Evolutionary conservation across 768 basidiomycete genomes (phyloP), one percentile per base, ranked within the genome.

Genomic region (Boletus vinaceobasis): DNA sequence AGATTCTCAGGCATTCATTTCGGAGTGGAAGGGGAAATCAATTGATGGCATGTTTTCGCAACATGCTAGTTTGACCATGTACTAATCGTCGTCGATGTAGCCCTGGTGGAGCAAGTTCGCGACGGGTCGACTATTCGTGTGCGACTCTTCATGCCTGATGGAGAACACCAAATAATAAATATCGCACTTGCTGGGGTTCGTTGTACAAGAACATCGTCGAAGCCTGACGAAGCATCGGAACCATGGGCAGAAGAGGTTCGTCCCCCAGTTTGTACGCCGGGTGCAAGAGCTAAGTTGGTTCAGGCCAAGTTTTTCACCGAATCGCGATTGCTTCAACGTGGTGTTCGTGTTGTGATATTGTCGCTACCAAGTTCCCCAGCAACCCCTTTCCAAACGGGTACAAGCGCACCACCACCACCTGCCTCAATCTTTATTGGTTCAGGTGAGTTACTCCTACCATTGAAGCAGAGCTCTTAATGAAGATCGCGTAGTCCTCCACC

Each of bases 301-400:
- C 53, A 94, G 92, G 93, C 94, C 33, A 91, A 87, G 73, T 93
- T 87, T 74, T 99, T 98, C 74, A 89, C 90, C 52, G 96, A 98
- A 76, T 86, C 83, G 23, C 88, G 86, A 55, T 82, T 92, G 52
- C 84, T 90, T 47, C 95, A 90, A 72, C 86, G 87, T 52, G 75
- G 77, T 40, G 90, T 93, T 53, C 85, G 81, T 50, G 85, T 90
- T 3, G 79, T 86, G 42, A 83, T 95, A 43, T 75, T 96, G 33
- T 93, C 90, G 0, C 72, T 95, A 7, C 93, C 93, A 3, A 86
- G 78, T 43, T 83, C 88, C 3, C 80, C 87, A 15, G 86, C 91
- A 11, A 86, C 86, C 10, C 90, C 93, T 5, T 93, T 94, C 73
- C 88, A 88, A 72, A 74, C 77, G 11, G 79, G 80, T 29, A 71